A percentile compares a stretch with the other conserved stretches of the same genome.
These are phyloP conservation scores for Maudiozyma humilis DNA, from an alignment of 1,139 yeast genomes.

Conservation along the genomic window DNA sequence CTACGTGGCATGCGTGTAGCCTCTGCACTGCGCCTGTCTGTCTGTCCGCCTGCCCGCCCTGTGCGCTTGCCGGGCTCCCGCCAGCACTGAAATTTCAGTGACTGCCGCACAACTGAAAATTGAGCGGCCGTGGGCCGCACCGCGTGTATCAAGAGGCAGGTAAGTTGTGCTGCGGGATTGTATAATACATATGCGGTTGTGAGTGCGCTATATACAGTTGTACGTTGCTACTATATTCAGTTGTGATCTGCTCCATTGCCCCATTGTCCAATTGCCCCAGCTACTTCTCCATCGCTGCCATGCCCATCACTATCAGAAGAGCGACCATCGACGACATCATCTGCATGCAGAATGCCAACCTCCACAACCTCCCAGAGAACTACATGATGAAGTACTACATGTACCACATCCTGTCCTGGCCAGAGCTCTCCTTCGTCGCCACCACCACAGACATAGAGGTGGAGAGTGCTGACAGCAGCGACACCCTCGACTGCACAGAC, in stretches of 20 bases:
- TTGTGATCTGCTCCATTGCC: not conserved
- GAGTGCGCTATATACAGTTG: no score
- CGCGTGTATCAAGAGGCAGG: no score
- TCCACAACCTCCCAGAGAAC: constrained; percentile 90
- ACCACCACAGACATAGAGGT: constrained; percentile 50
- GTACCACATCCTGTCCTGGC: constrained; percentile 94
- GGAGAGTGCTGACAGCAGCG: constrained; percentile 28
- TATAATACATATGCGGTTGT: no score
- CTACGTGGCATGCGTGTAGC: no score
- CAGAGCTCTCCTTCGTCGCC: constrained; percentile 95
- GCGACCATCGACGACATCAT: constrained; percentile 83
- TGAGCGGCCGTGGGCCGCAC: no score
- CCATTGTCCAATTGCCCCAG: not conserved
- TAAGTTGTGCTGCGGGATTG: no score
- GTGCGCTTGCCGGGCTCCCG: no score
- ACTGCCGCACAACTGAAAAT: no score
- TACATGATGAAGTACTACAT: constrained; percentile 86
- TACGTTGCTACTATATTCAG: not conserved
- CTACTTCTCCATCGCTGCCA: constrained; percentile 19
- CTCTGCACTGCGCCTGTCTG: no score
- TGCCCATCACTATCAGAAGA: constrained; percentile 83
- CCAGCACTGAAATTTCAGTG: no score
- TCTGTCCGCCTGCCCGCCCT: no score
- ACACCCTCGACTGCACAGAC: constrained; percentile 4
- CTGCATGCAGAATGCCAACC: constrained; percentile 93